Conservation (phyloP, 78 protist species). For the Protostelium mycophagum region DNA sequence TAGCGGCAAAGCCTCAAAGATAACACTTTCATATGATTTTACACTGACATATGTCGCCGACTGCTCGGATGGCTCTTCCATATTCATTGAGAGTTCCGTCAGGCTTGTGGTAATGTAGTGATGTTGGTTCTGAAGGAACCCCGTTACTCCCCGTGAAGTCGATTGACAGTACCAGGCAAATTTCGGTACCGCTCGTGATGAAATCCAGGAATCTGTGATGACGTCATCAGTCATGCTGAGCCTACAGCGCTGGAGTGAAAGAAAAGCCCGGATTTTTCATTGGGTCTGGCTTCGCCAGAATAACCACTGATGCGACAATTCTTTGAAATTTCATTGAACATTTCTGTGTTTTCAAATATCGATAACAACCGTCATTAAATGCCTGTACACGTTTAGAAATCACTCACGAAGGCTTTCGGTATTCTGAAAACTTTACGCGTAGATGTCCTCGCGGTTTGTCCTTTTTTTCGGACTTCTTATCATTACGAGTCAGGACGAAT, state of each 20-base stretch:
- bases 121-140: constrained; percentile 8
- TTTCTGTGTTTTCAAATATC: no score
- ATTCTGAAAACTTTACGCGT: neutral
- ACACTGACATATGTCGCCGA: constrained; percentile 30
- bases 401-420: neutral
- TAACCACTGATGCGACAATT: no score
- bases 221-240: neutral
- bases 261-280: no score
- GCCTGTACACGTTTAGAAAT: no score
- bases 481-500: constrained; percentile 19
- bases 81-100: constrained; percentile 36
- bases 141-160: constrained; percentile 88
- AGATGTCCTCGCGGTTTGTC: constrained; percentile 51
- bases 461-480: constrained; percentile 32
- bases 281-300: no score
- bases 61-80: constrained; percentile 52
- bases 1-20: no score
- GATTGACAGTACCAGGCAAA: constrained; percentile 67
- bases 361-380: no score
- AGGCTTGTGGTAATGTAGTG: constrained; percentile 72
- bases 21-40: no score
- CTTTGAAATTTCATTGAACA: no score
- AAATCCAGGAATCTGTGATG: constrained; percentile 56
- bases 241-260: no score
- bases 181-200: constrained; percentile 68